A percentile compares a stretch with the other conserved stretches of the same genome.
Evolutionary conservation across 75 land plant genomes (phyloP).

Genomic region (Pinus albicaulis): DNA sequence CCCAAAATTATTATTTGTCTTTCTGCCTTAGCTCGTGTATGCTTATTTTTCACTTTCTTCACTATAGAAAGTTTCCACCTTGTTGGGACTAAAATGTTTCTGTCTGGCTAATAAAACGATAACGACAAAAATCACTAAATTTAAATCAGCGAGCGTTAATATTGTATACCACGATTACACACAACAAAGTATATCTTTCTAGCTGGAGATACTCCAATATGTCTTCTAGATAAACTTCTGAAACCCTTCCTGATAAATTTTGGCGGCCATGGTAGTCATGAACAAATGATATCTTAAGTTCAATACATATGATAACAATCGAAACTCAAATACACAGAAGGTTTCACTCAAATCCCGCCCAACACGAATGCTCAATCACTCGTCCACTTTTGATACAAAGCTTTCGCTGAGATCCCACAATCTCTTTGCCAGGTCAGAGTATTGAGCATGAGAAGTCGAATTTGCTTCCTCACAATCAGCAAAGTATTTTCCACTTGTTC

Average conservation of each 20-base stretch:
- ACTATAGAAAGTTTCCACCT: too few species aligned
- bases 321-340: not conserved
- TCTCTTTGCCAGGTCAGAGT: slow-evolving; percentile 22
- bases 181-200: too few species aligned
- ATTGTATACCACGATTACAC: too few species aligned
- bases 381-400: slow-evolving; percentile 12
- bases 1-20: too few species aligned
- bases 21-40: too few species aligned
- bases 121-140: too few species aligned
- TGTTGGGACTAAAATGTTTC: too few species aligned
- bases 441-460: slow-evolving; percentile 18
- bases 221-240: not conserved
- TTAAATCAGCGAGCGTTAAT: too few species aligned
- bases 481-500: slow-evolving; percentile 42
- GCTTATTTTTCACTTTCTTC: too few species aligned
- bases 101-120: too few species aligned
- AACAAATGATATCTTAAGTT: not conserved
- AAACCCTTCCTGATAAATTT: not conserved
- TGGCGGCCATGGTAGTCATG: not conserved
- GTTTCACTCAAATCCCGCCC: too few species aligned
- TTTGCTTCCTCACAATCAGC: slow-evolving; percentile 25
- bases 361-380: not conserved
- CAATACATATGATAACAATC: not conserved
- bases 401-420: slow-evolving; percentile 41
- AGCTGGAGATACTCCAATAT: too few species aligned